A percentile compares a stretch with the other conserved stretches of the same genome.
Conservation (phyloP, 495 filamentous ascomycete genomes). For the Astrocystis sublimbata region DNA sequence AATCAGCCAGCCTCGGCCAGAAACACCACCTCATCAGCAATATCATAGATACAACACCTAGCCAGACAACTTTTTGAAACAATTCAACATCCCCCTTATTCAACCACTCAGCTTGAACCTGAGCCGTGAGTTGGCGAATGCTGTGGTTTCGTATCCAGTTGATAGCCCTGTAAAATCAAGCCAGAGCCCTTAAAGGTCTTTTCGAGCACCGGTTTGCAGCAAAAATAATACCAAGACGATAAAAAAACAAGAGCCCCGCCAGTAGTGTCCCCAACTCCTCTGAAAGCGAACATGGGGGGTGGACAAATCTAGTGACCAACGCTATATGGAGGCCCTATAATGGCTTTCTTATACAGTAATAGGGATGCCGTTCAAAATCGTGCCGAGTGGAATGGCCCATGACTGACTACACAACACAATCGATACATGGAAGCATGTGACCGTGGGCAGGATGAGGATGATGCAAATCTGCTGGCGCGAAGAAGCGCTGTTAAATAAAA, state of each 20-base stretch:
- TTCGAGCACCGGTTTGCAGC: neutral
- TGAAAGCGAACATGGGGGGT: constrained; percentile 23
- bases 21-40: constrained; percentile 9
- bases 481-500: constrained; percentile 3
- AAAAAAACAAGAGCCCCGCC: constrained; percentile 22
- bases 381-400: constrained; percentile 31
- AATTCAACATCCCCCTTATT: neutral
- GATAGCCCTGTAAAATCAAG: constrained; percentile 1
- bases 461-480: constrained; percentile 14
- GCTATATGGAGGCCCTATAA: constrained; percentile 33
- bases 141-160: constrained; percentile 16
- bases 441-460: constrained; percentile 19
- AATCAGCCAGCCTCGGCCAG: constrained; percentile 4
- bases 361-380: constrained; percentile 30
- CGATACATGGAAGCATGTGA: constrained; percentile 21
- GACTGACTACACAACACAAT: constrained; percentile 25
- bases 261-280: constrained; percentile 31
- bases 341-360: constrained; percentile 42
- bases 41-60: neutral
- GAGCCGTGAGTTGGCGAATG: neutral
- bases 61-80: constrained; percentile 5
- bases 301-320: constrained; percentile 29
- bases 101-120: constrained; percentile 3
- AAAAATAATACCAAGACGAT: constrained; percentile 13
- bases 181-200: neutral